Base-by-base conservation (phyloP, 108 stramenopile genomes). In the Fistulifera pelliculosa region DNA sequence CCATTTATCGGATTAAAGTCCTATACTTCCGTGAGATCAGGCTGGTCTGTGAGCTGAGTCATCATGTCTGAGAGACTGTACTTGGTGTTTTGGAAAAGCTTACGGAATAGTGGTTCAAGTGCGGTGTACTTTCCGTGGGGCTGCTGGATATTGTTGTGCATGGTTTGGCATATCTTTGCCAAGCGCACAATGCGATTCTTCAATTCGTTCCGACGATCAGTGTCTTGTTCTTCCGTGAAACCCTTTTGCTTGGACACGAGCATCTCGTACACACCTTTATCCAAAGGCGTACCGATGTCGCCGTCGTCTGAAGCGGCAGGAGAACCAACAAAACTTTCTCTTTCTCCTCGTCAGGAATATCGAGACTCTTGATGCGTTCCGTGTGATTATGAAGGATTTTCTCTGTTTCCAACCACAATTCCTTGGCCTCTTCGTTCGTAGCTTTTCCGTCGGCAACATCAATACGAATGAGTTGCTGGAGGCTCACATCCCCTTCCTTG, bases 11-110 rank as follows among this genome's bases (percentile, higher is more conserved):
- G 31, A 35, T 35, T 35, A 35, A 6, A 35, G 31, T 35, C 31
- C 31, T 77, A 91, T 26, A 91, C 72, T 43, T 85, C 83, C 35
- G 90, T 91, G 28, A 87, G 62, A 65, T 93, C 92, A 31, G 68
- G 72, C 62, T 89, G 87, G 60, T 93, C 85, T 4, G 87, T 87
- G 38, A 93, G 66, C 57, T 93, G 92, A 26, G 66, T 82, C 92
- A 93, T 93, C 87, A 93, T 93, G 47, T 93, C 91, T 19, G 77
- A 76, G 27, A 93, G 83, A 74, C 85, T 86, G 62, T 90, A 93
- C 59, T 86, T 87, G 51, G 87, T 83, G 69, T 88, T 87, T 61
- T 62, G 77, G 71, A 93, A 93, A 78, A 88, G 68, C 18, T 83
- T 78, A 69, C 87, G 82, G 71, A 88, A 88, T 55, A 81, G 85